Evolutionary conservation across 257 asterid species (phyloP).

Genomic region (Scutellaria baicalensis): DNA sequence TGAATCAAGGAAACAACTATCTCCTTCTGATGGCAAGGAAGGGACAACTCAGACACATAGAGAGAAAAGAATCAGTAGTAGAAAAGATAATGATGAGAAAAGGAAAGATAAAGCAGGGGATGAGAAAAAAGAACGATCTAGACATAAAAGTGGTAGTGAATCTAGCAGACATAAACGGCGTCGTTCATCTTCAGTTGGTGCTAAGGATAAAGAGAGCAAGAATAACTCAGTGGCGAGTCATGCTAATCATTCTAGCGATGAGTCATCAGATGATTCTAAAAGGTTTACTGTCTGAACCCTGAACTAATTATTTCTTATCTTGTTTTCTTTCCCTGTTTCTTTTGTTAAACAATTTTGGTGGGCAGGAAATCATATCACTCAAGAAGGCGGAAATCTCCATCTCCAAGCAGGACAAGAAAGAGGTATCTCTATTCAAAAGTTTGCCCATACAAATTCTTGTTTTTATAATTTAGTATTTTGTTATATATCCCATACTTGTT

Average conservation of each 20-base stretch:
- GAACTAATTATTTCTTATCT: not conserved
- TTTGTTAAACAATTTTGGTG: slow-evolving; percentile 16
- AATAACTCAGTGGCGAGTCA: slow-evolving; percentile 33
- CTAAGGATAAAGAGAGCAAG: slow-evolving; percentile 56
- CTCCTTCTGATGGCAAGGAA: slow-evolving; percentile 57
- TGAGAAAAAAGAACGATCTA: slow-evolving; percentile 55
- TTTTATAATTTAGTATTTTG: not conserved
- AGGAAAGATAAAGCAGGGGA: slow-evolving; percentile 50
- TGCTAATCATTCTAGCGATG: slow-evolving; percentile 54
- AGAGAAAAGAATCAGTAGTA: slow-evolving; percentile 40
- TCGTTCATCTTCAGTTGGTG: slow-evolving; percentile 53
- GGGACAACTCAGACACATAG: slow-evolving; percentile 35
- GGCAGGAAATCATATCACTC: slow-evolving; percentile 64
- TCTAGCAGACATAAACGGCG: slow-evolving; percentile 58
- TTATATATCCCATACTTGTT: slow-evolving; percentile 1
- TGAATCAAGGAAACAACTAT: slow-evolving; percentile 54
- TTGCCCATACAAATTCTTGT: not conserved
- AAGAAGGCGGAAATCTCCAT: slow-evolving; percentile 71
- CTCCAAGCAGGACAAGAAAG: slow-evolving; percentile 68
- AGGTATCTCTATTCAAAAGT: slow-evolving; percentile 39
- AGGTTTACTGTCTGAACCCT: slow-evolving; percentile 36
- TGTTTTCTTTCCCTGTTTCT: not conserved
- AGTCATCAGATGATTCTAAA: slow-evolving; percentile 68
- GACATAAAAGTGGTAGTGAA: slow-evolving; percentile 49
- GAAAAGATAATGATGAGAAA: slow-evolving; percentile 42